Evolutionary conservation across 106 monocot species (phyloP).

Genomic region (Triglochin maritima): DNA sequence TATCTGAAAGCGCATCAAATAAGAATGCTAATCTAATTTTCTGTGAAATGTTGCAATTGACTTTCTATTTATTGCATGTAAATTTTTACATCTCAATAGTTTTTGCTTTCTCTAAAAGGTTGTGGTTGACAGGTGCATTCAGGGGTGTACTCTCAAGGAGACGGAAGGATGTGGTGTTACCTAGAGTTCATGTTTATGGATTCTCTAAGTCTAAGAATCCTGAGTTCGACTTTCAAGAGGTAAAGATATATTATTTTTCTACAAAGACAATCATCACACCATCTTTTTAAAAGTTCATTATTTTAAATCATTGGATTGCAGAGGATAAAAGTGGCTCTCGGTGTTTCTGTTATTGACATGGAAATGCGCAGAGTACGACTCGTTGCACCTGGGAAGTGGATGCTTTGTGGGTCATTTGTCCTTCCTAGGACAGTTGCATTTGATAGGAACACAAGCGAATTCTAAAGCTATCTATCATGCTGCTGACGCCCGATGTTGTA

Average conservation of each 20-base stretch:
- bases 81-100: too few species aligned
- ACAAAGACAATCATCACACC: neutral
- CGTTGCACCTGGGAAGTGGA: conserved; percentile 97
- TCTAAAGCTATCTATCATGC: too few species aligned
- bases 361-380: conserved; percentile 80
- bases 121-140: neutral
- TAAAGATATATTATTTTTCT: neutral
- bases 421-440: conserved; percentile 54
- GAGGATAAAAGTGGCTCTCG: conserved; percentile 65
- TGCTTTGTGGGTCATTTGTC: conserved; percentile 85
- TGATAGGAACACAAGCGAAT: conserved; percentile 5
- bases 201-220: conserved; percentile 80
- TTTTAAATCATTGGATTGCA: conserved; percentile 17
- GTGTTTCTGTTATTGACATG: conserved; percentile 37
- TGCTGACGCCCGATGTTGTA: too few species aligned
- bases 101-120: neutral
- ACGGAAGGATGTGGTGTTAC: conserved; percentile 26
- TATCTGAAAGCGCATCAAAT: too few species aligned
- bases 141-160: neutral
- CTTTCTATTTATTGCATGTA: too few species aligned
- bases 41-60: too few species aligned
- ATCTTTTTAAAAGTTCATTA: neutral
- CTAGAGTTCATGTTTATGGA: conserved; percentile 86
- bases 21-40: too few species aligned
- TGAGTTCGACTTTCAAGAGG: conserved; percentile 94